A percentile compares a stretch with the other conserved stretches of the same genome.
Conservation (phyloP, 73 alveolate species). For the Paramecium sexaurelia region DNA sequence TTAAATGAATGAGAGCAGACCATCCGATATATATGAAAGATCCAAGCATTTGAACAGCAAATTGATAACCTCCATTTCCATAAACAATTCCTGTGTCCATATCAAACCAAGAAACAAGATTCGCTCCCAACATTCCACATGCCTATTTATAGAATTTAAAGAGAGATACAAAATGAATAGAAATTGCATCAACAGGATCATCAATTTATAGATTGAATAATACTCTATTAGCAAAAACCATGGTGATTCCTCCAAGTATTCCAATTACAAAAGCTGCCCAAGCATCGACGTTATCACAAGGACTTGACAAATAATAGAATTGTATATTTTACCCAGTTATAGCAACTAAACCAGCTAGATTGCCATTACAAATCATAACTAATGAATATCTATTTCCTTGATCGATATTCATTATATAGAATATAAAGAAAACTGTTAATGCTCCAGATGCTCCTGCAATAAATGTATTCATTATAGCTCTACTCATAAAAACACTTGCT, state of each 20-base stretch:
- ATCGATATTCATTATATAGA: slow-evolving; percentile 13
- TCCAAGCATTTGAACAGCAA: slow-evolving; percentile 29
- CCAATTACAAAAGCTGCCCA: slow-evolving; percentile 75
- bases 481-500: slow-evolving; percentile 44
- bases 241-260: slow-evolving; percentile 62
- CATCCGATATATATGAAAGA: slow-evolving; percentile 38
- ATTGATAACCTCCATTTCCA: slow-evolving; percentile 52
- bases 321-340: slow-evolving; percentile 59
- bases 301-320: background rate
- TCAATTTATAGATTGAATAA: slow-evolving; percentile 64
- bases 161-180: slow-evolving; percentile 62
- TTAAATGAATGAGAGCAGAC: slow-evolving; percentile 25
- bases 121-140: slow-evolving; percentile 73
- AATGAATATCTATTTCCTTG: slow-evolving; percentile 55
- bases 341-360: slow-evolving; percentile 72
- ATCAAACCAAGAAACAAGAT: slow-evolving; percentile 43
- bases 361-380: slow-evolving; percentile 64
- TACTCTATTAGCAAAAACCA: slow-evolving; percentile 37
- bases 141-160: background rate
- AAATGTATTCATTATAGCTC: slow-evolving; percentile 73
- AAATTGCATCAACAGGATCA: slow-evolving; percentile 81
- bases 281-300: slow-evolving; percentile 65
- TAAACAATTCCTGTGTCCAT: slow-evolving; percentile 44
- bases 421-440: slow-evolving; percentile 42
- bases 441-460: slow-evolving; percentile 63